Evolutionary conservation across 148 eudicot genomes (phyloP).

Genomic region (Cornus florida): DNA sequence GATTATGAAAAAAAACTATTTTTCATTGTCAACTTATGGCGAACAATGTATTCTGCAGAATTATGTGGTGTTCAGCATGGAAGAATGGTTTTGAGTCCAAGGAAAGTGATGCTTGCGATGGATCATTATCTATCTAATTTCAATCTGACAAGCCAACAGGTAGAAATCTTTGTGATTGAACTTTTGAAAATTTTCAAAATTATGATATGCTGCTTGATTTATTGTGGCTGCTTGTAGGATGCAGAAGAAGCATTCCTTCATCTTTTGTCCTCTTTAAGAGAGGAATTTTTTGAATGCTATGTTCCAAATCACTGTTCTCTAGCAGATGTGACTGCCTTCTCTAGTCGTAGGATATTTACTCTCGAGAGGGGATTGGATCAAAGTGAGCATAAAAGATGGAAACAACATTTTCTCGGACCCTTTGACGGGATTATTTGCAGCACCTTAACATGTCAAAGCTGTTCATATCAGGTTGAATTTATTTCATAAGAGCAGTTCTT

Average conservation of each 20-base stretch:
- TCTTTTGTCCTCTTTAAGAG: conserved; percentile 83
- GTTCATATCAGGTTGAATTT: conserved; percentile 87
- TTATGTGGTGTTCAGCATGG: conserved; percentile 45
- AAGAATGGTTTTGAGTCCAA: conserved; percentile 60
- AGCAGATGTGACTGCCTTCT: conserved; percentile 48
- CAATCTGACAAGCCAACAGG: conserved; percentile 77
- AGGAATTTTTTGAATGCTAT: conserved; percentile 66
- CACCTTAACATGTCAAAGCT: conserved; percentile 69
- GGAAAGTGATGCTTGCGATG: conserved; percentile 70
- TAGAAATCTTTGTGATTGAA: conserved; percentile 12
- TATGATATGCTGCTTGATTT: conserved; percentile 13
- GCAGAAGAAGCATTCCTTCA: conserved; percentile 93
- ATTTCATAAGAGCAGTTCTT: conserved; percentile 17
- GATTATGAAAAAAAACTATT: background rate
- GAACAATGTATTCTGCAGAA: conserved; percentile 39
- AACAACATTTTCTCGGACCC: conserved; percentile 64
- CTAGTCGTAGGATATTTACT: conserved; percentile 49
- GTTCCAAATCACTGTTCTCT: conserved; percentile 48
- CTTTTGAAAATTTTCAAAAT: background rate
- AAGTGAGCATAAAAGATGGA: conserved; percentile 69
- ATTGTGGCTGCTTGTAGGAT: conserved; percentile 54
- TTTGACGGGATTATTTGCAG: conserved; percentile 88
- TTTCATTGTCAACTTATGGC: background rate
- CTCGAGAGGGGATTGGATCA: conserved; percentile 25
- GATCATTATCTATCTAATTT: conserved; percentile 63